Evolutionary conservation across 768 basidiomycete genomes (phyloP), one percentile per base, ranked within the genome.

Genomic region (Sarcomyxa edulis): DNA sequence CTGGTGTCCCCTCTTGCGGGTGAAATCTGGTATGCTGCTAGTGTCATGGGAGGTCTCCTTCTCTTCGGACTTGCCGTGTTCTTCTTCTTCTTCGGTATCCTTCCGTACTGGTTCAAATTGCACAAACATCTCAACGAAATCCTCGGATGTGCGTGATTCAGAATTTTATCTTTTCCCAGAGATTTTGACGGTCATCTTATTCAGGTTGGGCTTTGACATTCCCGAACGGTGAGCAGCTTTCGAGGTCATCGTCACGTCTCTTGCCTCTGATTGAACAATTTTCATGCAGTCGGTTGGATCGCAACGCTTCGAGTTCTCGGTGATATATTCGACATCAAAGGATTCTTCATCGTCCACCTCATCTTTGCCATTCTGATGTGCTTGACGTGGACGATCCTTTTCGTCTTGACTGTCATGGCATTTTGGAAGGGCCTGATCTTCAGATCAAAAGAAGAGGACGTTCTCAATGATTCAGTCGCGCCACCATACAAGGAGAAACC

Each of bases 61-160:
- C 59, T 73, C 7, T 71, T 63, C 32, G 71, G 71, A 21, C 60
- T 72, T 22, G 68, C 69, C 5, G 53, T 72, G 2, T 72, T 71
- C 52, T 62, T 72, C 39, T 70, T 73, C 47, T 26, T 64, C 19
- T 69, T 71, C 31, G 68, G 67, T 6, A 51, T 64, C 21, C 42
- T 71, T 15, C 68, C 69, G 14, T 71, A 68, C 45, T 69, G 68
- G 66, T 71, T 66, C 58, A 72, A 72, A 52, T 46, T 71, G 22
- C 63, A 71, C 51, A 71, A 67, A 50, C 49, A 64, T 33, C 56
- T 72, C 32, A 49, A 55, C 40, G 68, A 72, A 39, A 72, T 71
- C 37, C 60, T 72, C 15, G 68, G 69, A 43, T 71, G 70, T 63
- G 42, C 39, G 64, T 52, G 15, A 5, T 12, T 26, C 31, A 14